Percentiles rank a stretch among this genome's conserved stretches.
phyloP scores from a whole-genome alignment of 164 flowering plant species.

The Euptelea pleiosperma region DNA sequence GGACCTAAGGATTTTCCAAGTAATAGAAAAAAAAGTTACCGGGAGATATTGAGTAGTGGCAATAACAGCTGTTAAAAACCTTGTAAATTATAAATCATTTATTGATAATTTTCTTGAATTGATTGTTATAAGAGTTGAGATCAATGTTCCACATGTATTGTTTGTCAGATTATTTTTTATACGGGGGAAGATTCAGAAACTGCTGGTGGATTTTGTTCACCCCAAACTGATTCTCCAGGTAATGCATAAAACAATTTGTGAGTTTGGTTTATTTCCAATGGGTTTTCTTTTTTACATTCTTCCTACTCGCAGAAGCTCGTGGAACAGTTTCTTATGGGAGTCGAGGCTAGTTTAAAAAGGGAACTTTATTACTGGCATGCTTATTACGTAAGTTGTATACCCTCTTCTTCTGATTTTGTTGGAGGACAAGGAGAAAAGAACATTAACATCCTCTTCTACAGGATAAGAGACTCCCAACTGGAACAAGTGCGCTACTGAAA shows the following conservation, averaged over 20 bases:
- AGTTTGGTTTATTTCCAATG: neutral
- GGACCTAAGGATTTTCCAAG: too few species aligned
- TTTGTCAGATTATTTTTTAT: conserved; percentile 37
- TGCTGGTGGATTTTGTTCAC: conserved; percentile 62
- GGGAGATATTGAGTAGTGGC: too few species aligned
- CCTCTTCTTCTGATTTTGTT: neutral
- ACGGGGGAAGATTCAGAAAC: conserved; percentile 55
- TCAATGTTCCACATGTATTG: neutral
- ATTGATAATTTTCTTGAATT: neutral
- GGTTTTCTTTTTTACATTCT: neutral
- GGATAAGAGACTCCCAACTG: conserved; percentile 73
- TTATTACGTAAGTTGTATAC: conserved; percentile 57
- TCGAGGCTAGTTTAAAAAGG: conserved; percentile 43
- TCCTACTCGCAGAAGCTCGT: conserved; percentile 57
- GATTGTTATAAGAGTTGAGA: neutral
- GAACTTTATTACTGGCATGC: conserved; percentile 77
- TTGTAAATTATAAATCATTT: neutral
- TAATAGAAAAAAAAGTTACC: too few species aligned
- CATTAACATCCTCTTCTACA: conserved; percentile 21
- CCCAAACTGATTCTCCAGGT: conserved; percentile 75
- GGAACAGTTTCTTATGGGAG: conserved; percentile 59
- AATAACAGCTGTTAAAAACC: too few species aligned
- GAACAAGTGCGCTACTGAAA: conserved; percentile 62
- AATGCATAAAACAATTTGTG: neutral
- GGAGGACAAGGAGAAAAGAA: conserved; percentile 1